Percentiles rank a stretch among this genome's conserved stretches.
phyloP scores from a whole-genome alignment of 441 rosid species.

The Croton laevigatus region DNA sequence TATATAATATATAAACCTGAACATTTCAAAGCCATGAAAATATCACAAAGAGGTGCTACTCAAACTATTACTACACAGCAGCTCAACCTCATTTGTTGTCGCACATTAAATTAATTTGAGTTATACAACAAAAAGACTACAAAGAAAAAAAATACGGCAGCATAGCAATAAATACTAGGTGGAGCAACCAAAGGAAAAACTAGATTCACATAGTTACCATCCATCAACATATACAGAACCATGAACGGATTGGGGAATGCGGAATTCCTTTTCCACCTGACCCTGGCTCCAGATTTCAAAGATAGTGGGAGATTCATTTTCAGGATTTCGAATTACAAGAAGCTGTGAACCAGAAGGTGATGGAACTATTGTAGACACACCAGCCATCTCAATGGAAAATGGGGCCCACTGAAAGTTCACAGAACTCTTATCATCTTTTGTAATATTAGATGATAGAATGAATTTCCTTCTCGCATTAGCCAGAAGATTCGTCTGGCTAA shows the following conservation, averaged over 20 bases:
- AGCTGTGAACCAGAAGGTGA: slow-evolving; percentile 90
- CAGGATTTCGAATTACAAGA: slow-evolving; percentile 72
- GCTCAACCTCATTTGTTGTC: not conserved
- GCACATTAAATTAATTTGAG: not conserved
- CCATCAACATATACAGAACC: slow-evolving; percentile 81
- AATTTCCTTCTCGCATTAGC: slow-evolving; percentile 70
- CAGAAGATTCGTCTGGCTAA: slow-evolving; percentile 78
- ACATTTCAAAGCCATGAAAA: slow-evolving; percentile 9
- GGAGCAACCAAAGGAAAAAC: not conserved
- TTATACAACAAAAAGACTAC: not conserved
- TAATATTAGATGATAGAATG: slow-evolving; percentile 53
- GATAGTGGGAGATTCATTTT: slow-evolving; percentile 71
- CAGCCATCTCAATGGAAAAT: slow-evolving; percentile 82
- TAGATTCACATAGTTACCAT: slow-evolving; percentile 45
- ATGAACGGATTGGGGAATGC: slow-evolving; percentile 73
- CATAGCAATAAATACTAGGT: not conserved
- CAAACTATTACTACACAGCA: not conserved
- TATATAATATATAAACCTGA: slow-evolving; percentile 27
- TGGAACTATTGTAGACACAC: slow-evolving; percentile 63
- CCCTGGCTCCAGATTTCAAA: slow-evolving; percentile 83
- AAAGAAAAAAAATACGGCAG: slow-evolving; percentile 4
- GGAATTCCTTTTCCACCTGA: slow-evolving; percentile 80
- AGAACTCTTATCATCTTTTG: slow-evolving; percentile 37
- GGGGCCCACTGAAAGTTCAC: slow-evolving; percentile 71
- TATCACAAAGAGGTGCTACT: not conserved